Base-by-base conservation (phyloP, 2,329 filamentous ascomycete genomes). In the Alternaria sp. region DNA sequence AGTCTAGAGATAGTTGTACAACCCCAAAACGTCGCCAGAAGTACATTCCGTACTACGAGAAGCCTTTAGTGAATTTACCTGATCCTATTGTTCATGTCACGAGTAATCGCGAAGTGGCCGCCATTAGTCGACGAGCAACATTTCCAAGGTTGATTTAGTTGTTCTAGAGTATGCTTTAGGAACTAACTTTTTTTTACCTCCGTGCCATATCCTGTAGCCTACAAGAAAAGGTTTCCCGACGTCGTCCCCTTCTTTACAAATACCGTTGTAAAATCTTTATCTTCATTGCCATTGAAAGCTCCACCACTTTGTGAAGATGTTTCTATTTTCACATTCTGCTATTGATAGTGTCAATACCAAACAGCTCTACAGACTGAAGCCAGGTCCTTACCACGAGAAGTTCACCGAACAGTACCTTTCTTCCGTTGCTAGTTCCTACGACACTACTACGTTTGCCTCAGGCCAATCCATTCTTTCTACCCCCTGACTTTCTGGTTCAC, bases 11-110 rank as follows among this genome's bases (percentile, higher is more conserved):
- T 20, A 3, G 20, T 16, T 24, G 39, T 16, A 12, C 22, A 2
- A 12, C 20, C 20, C 12, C 14, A 24, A 11, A 24, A 42, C 7
- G 39, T 24, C 39, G 2, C 6, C 20, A 71, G 46, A 32, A 43
- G 12, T 47, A 49, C 32, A 71, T 72, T 22, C 47, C 58, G 3
- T 70, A 72, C 57, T 69, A 69, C 36, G 61, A 67, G 53, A 67
- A 47, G 5, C 59, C 71, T 18, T 62, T 74, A 28, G 70, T 70
- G 20, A 72, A 71, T 30, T 65, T 66, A 36, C 61, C 64, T 16
- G 59, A 67, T 42, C 67, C 67, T 20, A 41, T 57, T 5, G n/a
- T 38, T 18, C 48, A 65, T 9, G 66, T 65, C 9, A 67, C 16
- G 16, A 62, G 68, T 47, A 55, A 66, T 43, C 46, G 59, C 24